Evolutionary conservation across 1,139 yeast genomes (phyloP).

Genomic region (Diutina mesorugosa): DNA sequence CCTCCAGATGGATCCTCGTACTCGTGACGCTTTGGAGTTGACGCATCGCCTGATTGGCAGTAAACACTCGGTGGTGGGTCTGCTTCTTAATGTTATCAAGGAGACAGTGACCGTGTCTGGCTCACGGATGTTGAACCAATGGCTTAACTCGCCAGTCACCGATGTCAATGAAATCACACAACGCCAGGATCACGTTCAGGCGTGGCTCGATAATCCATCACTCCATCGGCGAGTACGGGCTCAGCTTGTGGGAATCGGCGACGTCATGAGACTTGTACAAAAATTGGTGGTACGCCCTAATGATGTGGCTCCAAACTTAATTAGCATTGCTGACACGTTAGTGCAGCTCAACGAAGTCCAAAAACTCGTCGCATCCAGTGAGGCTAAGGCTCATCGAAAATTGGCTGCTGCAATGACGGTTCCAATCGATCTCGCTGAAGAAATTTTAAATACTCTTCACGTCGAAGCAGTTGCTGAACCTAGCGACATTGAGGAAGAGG

Average conservation of each 20-base stretch:
- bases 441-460: slow-evolving; percentile 15
- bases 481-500: neutral
- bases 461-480: neutral
- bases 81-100: slow-evolving; percentile 53
- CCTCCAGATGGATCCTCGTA: slow-evolving; percentile 73
- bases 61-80: slow-evolving; percentile 48
- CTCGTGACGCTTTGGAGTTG: slow-evolving; percentile 73
- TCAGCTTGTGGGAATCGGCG: slow-evolving; percentile 19
- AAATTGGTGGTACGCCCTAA: slow-evolving; percentile 24
- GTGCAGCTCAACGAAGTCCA: slow-evolving; percentile 14
- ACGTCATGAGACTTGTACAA: slow-evolving; percentile 26
- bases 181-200: slow-evolving; percentile 52
- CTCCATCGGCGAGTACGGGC: slow-evolving; percentile 18
- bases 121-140: slow-evolving; percentile 57
- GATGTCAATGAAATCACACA: slow-evolving; percentile 37
- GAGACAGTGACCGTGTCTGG: slow-evolving; percentile 78
- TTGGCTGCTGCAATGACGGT: slow-evolving; percentile 16
- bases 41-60: slow-evolving; percentile 39
- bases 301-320: slow-evolving; percentile 18
- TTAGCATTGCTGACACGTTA: slow-evolving; percentile 21
- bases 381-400: slow-evolving; percentile 2
- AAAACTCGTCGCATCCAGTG: slow-evolving; percentile 6
- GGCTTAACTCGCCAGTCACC: slow-evolving; percentile 76
- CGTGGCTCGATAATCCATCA: slow-evolving; percentile 29
- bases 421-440: slow-evolving; percentile 16